Conservation (phyloP, 441 rosid species). For the Syzygium syzygioides region DNA sequence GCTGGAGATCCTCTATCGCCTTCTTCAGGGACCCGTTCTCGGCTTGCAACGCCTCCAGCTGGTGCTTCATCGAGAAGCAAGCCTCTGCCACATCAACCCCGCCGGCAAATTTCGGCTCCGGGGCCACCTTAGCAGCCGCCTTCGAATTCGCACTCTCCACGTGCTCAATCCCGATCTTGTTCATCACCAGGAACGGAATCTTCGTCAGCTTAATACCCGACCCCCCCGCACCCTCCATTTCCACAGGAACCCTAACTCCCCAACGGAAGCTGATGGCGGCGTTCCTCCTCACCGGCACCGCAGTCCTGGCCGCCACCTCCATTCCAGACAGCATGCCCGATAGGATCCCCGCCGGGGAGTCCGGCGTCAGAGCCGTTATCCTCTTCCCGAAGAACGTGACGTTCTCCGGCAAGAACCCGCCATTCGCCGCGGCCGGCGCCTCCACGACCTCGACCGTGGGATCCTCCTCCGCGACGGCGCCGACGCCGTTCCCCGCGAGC, state of each 20-base stretch:
- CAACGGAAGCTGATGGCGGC: conserved; percentile 69
- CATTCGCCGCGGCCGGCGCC: conserved; percentile 17
- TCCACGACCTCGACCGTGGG: conserved; percentile 69
- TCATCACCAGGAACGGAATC: conserved; percentile 73
- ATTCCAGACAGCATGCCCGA: conserved; percentile 47
- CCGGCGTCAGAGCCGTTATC: conserved; percentile 29
- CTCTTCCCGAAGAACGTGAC: conserved; percentile 22
- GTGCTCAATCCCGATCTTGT: conserved; percentile 80
- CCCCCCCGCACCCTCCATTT: conserved; percentile 22
- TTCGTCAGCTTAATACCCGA: conserved; percentile 45
- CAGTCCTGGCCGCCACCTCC: conserved; percentile 64
- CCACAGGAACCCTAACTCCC: conserved; percentile 83
- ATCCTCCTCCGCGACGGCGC: conserved; percentile 15
- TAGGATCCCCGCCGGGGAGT: conserved; percentile 29
- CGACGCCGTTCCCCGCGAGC: conserved; percentile 13
- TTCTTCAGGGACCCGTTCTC: conserved; percentile 56
- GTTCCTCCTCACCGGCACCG: conserved; percentile 49
- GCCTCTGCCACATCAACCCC: conserved; percentile 38
- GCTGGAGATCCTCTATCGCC: conserved; percentile 69
- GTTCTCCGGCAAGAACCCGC: conserved; percentile 21
- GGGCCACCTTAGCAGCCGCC: conserved; percentile 9
- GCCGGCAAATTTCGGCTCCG: conserved; percentile 4
- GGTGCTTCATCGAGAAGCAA: conserved; percentile 40
- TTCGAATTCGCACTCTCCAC: conserved; percentile 32
- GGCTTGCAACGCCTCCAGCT: conserved; percentile 50